phyloP scores from a whole-genome alignment of 768 basidiomycete species.

The Serendipita sp. region DNA sequence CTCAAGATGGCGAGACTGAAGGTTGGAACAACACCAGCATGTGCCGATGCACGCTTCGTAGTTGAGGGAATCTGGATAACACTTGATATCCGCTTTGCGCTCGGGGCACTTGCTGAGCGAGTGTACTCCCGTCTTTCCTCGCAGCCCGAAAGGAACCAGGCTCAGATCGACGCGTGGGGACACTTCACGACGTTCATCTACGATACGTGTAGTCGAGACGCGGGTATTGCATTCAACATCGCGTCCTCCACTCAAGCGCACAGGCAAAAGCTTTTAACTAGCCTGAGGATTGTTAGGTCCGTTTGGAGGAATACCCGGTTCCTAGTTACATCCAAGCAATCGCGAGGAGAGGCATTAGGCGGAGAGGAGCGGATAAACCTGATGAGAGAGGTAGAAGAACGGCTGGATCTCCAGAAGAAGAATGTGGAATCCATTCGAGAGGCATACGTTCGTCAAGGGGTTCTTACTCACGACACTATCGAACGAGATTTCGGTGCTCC shows the following conservation, averaged over 20 bases:
- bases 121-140: slow-evolving; percentile 26
- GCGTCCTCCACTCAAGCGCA: slow-evolving; percentile 34
- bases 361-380: too few species aligned
- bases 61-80: slow-evolving; percentile 46
- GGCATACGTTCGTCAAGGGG: neutral
- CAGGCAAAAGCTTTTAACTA: slow-evolving; percentile 34
- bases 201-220: slow-evolving; percentile 30
- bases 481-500: neutral
- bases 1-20: slow-evolving; percentile 31
- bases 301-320: slow-evolving; percentile 15
- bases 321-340: slow-evolving; percentile 23
- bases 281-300: slow-evolving; percentile 28
- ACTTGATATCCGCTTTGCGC: slow-evolving; percentile 34
- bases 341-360: slow-evolving; percentile 28
- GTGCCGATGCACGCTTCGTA: slow-evolving; percentile 39
- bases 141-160: slow-evolving; percentile 13
- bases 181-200: slow-evolving; percentile 31
- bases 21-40: slow-evolving; percentile 43
- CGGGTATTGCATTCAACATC: slow-evolving; percentile 28
- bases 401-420: too few species aligned
- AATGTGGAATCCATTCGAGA: neutral
- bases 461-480: neutral
- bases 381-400: neutral
- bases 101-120: slow-evolving; percentile 28
- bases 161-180: slow-evolving; percentile 30